Percentiles rank a stretch among this genome's conserved stretches.
Conservation (phyloP, 306 rosid genomes). For the Castanea mollissima region DNA sequence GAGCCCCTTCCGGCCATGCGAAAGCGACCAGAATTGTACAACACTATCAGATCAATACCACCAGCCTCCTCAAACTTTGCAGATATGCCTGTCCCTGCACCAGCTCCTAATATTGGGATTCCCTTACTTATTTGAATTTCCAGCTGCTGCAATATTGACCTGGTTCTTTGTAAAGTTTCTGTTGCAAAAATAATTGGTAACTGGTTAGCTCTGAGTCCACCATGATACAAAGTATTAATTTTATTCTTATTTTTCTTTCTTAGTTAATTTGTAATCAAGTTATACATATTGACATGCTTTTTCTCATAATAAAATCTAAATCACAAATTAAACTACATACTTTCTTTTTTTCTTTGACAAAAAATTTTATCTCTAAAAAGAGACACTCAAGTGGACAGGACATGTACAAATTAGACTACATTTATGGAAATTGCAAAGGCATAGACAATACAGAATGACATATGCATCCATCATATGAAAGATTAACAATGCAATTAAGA, state of each 20-base stretch:
- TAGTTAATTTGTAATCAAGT: not conserved
- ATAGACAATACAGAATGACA: not conserved
- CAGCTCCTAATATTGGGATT: slow-evolving; percentile 83
- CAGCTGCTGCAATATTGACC: slow-evolving; percentile 60
- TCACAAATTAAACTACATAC: not conserved
- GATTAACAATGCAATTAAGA: not conserved
- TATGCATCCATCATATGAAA: not conserved
- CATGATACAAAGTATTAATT: not conserved
- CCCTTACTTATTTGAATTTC: slow-evolving; percentile 60
- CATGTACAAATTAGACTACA: not conserved
- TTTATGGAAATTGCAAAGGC: not conserved
- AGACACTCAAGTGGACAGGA: too few species aligned
- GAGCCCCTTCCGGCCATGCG: slow-evolving; percentile 99
- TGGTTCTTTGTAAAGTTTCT: slow-evolving; percentile 78
- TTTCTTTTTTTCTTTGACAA: too few species aligned
- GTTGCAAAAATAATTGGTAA: slow-evolving; percentile 28
- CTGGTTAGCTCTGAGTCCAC: slow-evolving; percentile 6
- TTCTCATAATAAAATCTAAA: not conserved
- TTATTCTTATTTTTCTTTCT: not conserved
- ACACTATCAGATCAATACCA: slow-evolving; percentile 80
- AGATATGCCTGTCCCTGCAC: slow-evolving; percentile 97
- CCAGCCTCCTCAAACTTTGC: slow-evolving; percentile 98
- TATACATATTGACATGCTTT: not conserved
- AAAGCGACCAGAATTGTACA: slow-evolving; percentile 94
- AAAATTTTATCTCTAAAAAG: too few species aligned